Evolutionary conservation across 2,329 filamentous ascomycete species (phyloP), one percentile per base, ranked within the genome.

Genomic region (Aspergillus bombycis): DNA sequence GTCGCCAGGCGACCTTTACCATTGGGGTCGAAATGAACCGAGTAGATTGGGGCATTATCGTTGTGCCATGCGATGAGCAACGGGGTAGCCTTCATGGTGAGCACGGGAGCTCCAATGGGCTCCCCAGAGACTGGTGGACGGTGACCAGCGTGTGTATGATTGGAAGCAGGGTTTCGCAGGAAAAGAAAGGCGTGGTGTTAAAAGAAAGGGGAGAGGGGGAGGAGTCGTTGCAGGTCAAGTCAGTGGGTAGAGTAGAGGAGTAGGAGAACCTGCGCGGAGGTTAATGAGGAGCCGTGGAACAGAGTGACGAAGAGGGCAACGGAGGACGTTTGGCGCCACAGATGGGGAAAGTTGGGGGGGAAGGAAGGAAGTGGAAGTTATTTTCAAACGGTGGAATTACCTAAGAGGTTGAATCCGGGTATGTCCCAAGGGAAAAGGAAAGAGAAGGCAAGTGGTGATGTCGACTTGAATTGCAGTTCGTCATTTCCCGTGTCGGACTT

Each of bases 21-120:
- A 75, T 92, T 86, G 55, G 92, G 92, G 77, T 99, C 94, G 77
- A 98, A 99, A 79, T 98, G 94, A 71, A 93, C 93, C 50, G 94
- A 97, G 82, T 98, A 99, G 77, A 99, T 94, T 63, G 95, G 95
- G 72, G 92, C 89, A 81, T 96, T 97, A 76, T 97, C 92, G 79
- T 97, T 92, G 81, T 99, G 96, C 95, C 95, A 99, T 84, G 96
- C 93, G 82, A 99, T 94, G 77, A 98, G 94, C 71, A 99, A 86
- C 72, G 95, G 94, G 75, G 93, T 90, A 76, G 93, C 94, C 87
- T 96, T 98, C 95, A 99, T 99, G 77, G 79, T 75, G 75, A 69
- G 65, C 68, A 68, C 66, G 67, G 64, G 65, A 72, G 71, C 72
- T 73, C 36, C 73, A 70, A 68, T 63, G 68, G 66, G 69, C 69